Evolutionary conservation across 805 yeast genomes (phyloP), one percentile per base, ranked within the genome.

Genomic region (Lachancea waltii): DNA sequence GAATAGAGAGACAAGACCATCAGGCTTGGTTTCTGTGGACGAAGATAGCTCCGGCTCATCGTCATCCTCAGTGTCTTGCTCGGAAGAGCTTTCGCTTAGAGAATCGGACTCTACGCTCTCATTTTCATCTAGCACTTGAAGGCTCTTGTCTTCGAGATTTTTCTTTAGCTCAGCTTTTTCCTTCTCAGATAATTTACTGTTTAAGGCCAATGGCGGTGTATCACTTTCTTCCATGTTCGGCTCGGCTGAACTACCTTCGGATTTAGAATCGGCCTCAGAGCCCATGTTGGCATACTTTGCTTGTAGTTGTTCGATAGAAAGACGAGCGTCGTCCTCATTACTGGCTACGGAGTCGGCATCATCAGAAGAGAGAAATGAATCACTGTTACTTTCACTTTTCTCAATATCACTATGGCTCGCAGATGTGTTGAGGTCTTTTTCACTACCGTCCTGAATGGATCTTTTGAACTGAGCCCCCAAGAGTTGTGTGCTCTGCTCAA

Each of bases 401-500:
- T 45, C 51, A 27, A 40, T 33, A 13, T 46, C 50, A 18, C 42
- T 32, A 30, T 21, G 11, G 30, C 15, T 30, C 5, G 38, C 24
- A 8, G 30, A 23, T 9, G 30, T 42, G 3, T 31, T 33, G 7
- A 43, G 49, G 5, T 33, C 48, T 10, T 45, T 40, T 5, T 35
- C 44, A 11, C 51, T 61, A 22, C 55, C 58, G 5, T 48, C 58
- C 21, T 53, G 27, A 14, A 34, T 52, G 6, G 41, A 49, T 36
- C 69, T 69, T 21, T 73, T 76, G 40, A 83, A 59, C 47, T 90
- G 95, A 1, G 95, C 94, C 44, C 87, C 96, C 20, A 90, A 67
- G 24, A 90, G 70, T 54, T 85, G 89, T 0, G 96, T 85, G 17
- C 96, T 85, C 53, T 89, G 92, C 53, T 89, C 95, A 41, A 90